Evolutionary conservation across 176 grass and related monocot species (phyloP), one percentile per base, ranked within the genome.

Genomic region (Calamus simplicifolius): DNA sequence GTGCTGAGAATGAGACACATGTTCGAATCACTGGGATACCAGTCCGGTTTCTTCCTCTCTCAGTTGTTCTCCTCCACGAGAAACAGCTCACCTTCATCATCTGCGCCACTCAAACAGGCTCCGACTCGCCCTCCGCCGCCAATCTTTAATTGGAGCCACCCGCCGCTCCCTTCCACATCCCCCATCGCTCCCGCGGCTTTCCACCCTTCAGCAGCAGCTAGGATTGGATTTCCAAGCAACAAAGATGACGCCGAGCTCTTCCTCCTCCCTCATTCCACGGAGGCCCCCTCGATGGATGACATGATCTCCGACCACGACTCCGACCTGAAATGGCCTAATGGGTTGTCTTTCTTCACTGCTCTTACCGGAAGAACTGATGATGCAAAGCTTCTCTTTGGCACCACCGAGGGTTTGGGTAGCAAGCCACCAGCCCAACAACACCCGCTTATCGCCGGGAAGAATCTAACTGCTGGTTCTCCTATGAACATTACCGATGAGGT

Each of bases 31-130:
- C 79, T 98, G 18, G 94, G 88, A 5, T 93, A 98, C 76, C 94
- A 98, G 62, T 98, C 94, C 5, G 94, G 94, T 23, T 89, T 98
- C 88, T 93, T 93, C 79, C 88, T 98, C 19, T 98, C 94, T 27
- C 94, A 98, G 78, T 85, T 98, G 35, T 93, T 93, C 81, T 98
- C 93, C 57, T 92, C 88, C 7, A 79, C 79, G 27, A 79, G 88
- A 26, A 76, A 79, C 63, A 50, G 78, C 59, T 81, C 88, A 12
- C 76, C 88, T 3, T 17, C 81, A 16, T 76, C 94, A 12, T 62
- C 93, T 3, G 72, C 81, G 35, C 66, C 81, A 13, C 57, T 98
- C 52, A 98, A 92, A 63, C 93, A 92, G 51, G 72, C 38, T 16
- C 59, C 76, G 38, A 51, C 73, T 6, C 79, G 84, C 0, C 73